Percentiles rank a stretch among this genome's conserved stretches.
Conservation (phyloP, 805 yeast species). For the Starmerella roubikii region DNA sequence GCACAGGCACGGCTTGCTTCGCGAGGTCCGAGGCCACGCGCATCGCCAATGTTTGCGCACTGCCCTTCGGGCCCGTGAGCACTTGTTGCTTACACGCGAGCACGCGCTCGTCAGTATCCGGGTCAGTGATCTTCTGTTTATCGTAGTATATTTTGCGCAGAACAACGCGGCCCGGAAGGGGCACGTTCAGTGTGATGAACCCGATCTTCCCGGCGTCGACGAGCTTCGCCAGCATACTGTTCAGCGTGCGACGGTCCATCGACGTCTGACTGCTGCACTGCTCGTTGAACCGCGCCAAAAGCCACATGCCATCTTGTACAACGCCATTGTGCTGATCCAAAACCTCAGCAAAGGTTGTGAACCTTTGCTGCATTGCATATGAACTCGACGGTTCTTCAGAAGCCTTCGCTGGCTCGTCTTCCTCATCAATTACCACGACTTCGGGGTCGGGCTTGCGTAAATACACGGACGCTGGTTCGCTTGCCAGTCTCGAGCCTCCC, state of each 20-base stretch:
- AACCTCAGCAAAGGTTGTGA: slow-evolving; percentile 32
- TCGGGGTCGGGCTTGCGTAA: too few relatives aligned
- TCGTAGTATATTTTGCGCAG: slow-evolving; percentile 23
- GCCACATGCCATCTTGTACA: slow-evolving; percentile 30
- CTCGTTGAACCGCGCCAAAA: slow-evolving; percentile 33
- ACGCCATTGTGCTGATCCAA: slow-evolving; percentile 36
- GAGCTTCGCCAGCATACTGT: slow-evolving; percentile 32
- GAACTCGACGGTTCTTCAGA: too few relatives aligned
- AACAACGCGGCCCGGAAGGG: slow-evolving; percentile 15
- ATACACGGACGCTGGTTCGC: too few relatives aligned
- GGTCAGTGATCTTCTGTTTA: slow-evolving; percentile 17
- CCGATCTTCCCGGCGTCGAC: slow-evolving; percentile 26
- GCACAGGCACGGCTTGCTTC: neutral
- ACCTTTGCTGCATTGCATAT: slow-evolving; percentile 30
- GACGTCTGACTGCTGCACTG: slow-evolving; percentile 25
- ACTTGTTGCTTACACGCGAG: slow-evolving; percentile 11
- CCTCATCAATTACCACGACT: too few relatives aligned
- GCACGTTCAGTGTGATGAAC: slow-evolving; percentile 20
- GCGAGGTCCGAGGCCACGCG: slow-evolving; percentile 12
- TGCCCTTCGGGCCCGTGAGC: slow-evolving; percentile 7
- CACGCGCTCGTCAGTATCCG: slow-evolving; percentile 19
- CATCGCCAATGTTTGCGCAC: slow-evolving; percentile 1
- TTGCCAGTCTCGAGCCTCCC: too few relatives aligned
- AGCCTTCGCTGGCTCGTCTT: too few relatives aligned
- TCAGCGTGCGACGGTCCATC: slow-evolving; percentile 43